Evolutionary conservation across 306 rosid genomes (phyloP), one percentile per base, ranked within the genome.

Genomic region (Amphicarpaea edgeworthii): DNA sequence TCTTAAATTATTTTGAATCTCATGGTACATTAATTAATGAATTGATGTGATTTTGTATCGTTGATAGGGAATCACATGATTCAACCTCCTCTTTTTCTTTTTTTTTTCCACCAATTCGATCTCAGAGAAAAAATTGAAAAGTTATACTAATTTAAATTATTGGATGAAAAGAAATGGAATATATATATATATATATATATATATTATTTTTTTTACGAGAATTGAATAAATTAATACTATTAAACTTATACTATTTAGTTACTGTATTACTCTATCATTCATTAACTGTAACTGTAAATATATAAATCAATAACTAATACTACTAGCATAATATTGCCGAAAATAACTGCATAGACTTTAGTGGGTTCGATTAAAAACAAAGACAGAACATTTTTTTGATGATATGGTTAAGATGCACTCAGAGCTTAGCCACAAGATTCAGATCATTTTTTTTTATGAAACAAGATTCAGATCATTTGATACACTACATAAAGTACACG

Each of bases 321-420:
- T 66, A 7, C 53, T 20, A 19, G 6, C 54, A 7, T 67, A 65
- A 21, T 65, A 65, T 32, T 64, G 16, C 72, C 72, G 72, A 67
- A 55, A 42, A 43, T 15, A 43, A 8, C 50, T 67, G 30, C n/a
- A 65, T 41, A 3, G 9, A 8, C 40, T 64, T 37, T 10, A 34
- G 14, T 34, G 46, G 37, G 3, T 9, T 63, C 40, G 50, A 64
- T 64, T 61, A 3, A 19, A 60, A 34, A 34, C 3, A 24, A 60
- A 32, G 10, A 8, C 2, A 26, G 17, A 58, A 14, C 2, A 61
- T n/a, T n/a, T n/a, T n/a, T n/a, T n/a, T 0, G 15, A 60, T 30
- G 68, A 62, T 62, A 12, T 34, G 34, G 47, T 37, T 16, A 32
- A 60, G 68, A 34, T 62, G 46, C 26, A 3, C n/a, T 62, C 4